Evolutionary conservation across 345 rosid species (phyloP), one percentile per base, ranked within the genome.

Genomic region (Durio zibethinus): DNA sequence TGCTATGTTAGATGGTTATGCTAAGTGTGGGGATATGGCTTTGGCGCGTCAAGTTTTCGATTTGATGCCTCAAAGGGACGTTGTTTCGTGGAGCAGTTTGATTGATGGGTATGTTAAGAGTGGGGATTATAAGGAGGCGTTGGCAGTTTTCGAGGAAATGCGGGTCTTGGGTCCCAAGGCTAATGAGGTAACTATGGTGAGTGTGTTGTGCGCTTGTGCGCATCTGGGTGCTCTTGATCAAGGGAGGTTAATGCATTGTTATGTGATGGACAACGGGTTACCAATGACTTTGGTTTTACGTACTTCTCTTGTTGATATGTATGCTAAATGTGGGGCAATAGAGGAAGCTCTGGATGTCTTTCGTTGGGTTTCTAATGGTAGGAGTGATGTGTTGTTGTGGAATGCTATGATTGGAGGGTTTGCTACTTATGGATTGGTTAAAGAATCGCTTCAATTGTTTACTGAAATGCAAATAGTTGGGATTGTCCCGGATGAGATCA

Each of bases 381-480:
- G 77, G 54, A 80, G 70, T 0, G 99, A 95, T 84, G 94, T 89
- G 31, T 77, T 95, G 69, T 80, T 92, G 53, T 93, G 98, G 99
- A 95, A 95, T 80, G 87, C 97, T 52, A 86, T 89, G 83, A 89
- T 94, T 50, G 97, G 99, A 79, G 99, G 97, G 72, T 86, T 95
- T 21, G 94, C 99, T 2, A 86, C 85, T 11, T 93, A 89, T 73
- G 99, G 99, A 20, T 85, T 88, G 43, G 85, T 88, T 12, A 79
- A 82, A 45, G 93, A 92, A 40, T 81, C 96, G 0, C 87, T 93
- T 27, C 86, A 85, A 63, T 79, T 93, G 80, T 89, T 87, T 67
- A 35, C 56, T 14, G 87, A 93, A 79, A 91, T 95, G 98, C 79
- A 77, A 73, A 74, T 63, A 29, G 79, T 52, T 4, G 80, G 93